Percentiles rank a stretch among this genome's conserved stretches.
phyloP scores from a whole-genome alignment of 2,329 filamentous ascomycete genomes.

The Coniochaeta sp. region DNA sequence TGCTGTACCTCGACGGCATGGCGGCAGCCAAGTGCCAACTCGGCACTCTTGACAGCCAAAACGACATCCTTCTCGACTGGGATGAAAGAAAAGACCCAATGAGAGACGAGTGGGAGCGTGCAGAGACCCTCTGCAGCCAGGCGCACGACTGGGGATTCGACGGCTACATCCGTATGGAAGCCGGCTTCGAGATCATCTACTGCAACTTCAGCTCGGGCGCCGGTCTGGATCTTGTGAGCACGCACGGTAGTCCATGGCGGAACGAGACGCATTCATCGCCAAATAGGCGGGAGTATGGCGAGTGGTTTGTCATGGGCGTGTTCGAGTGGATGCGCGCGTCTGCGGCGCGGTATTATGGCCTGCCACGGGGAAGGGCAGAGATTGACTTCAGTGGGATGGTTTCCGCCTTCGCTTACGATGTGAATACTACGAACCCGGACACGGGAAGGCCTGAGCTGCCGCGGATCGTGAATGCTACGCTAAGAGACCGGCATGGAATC shows the following conservation, averaged over 20 bases:
- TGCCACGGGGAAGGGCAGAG: constrained; percentile 30
- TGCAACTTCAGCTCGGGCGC: constrained; percentile 47
- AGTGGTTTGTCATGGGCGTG: constrained; percentile 16
- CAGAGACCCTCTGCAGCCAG: constrained; percentile 46
- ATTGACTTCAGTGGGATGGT: constrained; percentile 45
- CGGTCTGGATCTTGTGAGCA: constrained; percentile 24
- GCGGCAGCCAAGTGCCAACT: constrained; percentile 56
- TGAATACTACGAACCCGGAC: constrained; percentile 39
- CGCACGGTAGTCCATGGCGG: constrained; percentile 8
- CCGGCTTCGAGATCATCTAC: constrained; percentile 63
- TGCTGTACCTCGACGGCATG: constrained; percentile 66
- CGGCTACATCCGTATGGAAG: constrained; percentile 59
- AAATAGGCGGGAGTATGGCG: constrained; percentile 5
- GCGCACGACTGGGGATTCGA: constrained; percentile 49
- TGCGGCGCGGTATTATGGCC: constrained; percentile 35
- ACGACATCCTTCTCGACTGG: constrained; percentile 41
- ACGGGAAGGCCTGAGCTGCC: constrained; percentile 15
- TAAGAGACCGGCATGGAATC: constrained; percentile 15
- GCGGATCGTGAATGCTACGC: constrained; percentile 12
- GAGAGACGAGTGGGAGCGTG: constrained; percentile 40
- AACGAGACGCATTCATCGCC: constrained; percentile 10
- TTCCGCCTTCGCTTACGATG: constrained; percentile 40
- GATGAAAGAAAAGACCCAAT: constrained; percentile 2
- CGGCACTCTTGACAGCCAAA: constrained; percentile 62
- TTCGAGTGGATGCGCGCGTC: constrained; percentile 34